A percentile compares a stretch with the other conserved stretches of the same genome.
Conservation (phyloP, 345 rosid species). For the Euphorbia peplus region DNA sequence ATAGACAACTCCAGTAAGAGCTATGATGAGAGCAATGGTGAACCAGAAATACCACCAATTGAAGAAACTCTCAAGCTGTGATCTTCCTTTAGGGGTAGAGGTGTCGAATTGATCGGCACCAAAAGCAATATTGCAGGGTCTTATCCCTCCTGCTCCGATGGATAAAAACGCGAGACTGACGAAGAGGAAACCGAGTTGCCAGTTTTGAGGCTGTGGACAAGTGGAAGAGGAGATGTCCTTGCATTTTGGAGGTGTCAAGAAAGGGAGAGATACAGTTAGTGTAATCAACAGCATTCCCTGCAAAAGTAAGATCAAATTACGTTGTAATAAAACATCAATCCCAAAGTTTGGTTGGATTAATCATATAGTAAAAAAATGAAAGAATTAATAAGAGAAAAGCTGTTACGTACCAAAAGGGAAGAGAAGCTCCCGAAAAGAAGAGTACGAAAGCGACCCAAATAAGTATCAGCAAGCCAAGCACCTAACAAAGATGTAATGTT, state of each 20-base stretch:
- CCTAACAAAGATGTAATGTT: slow-evolving; percentile 55
- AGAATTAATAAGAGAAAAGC: no score
- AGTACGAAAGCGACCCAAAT: slow-evolving; percentile 55
- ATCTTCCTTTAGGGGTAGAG: slow-evolving; percentile 42
- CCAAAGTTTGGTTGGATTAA: background rate
- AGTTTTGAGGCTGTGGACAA: slow-evolving; percentile 35
- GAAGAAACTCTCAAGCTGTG: slow-evolving; percentile 62
- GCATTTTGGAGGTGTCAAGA: slow-evolving; percentile 47
- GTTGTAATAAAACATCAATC: background rate
- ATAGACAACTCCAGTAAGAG: slow-evolving; percentile 61
- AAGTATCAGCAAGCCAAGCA: slow-evolving; percentile 62
- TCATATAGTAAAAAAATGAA: background rate
- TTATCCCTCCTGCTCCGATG: slow-evolving; percentile 64
- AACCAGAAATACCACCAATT: slow-evolving; percentile 85
- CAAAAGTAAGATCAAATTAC: background rate
- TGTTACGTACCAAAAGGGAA: slow-evolving; percentile 58
- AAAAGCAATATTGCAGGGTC: slow-evolving; percentile 79
- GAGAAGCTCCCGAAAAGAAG: slow-evolving; percentile 52
- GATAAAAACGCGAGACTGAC: slow-evolving; percentile 45
- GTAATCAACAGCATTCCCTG: slow-evolving; percentile 66
- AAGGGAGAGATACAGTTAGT: slow-evolving; percentile 43
- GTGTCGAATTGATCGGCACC: slow-evolving; percentile 80
- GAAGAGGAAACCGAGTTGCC: slow-evolving; percentile 54
- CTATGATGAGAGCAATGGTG: slow-evolving; percentile 49
- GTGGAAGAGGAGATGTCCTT: slow-evolving; percentile 6